Base-by-base conservation (phyloP, 2,329 filamentous ascomycete genomes). In the Xylaria sp. region DNA sequence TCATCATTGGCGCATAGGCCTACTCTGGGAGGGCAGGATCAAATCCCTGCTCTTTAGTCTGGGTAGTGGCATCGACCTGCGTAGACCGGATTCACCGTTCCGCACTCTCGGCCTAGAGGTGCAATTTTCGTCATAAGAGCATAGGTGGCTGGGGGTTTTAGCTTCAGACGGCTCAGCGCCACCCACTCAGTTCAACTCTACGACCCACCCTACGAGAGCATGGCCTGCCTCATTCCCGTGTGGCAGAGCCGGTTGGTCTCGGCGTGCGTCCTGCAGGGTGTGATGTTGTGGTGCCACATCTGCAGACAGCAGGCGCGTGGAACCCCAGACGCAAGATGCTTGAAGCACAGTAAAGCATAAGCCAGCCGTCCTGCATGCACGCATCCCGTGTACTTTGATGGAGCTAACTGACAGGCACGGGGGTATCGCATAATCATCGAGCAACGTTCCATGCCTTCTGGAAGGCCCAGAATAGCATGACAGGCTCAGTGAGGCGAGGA, bases 1-100 rank as follows among this genome's bases (percentile, higher is more conserved):
- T 78, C 94, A 98, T 82, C 92, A 94, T 73, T 90, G 94, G 83
- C 91, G 91, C 72, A 89, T 98, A 63, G 93, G 94, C 0, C 80
- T 98, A 60, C 82, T 98, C 25, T 99, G 96, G 95, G 95, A 98
- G 80, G 94, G 95, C 1, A 88, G 94, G 64, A 88, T 97, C 69
- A 97, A 98, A 83, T 95, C 97, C 73, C 83, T 99, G 68, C 86
- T 99, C 66, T 97, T 98, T 79, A 97, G 94, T 75, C 86, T 97
- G 51, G 96, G 96, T 10, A 93, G 94, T 66, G 93, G 90, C 60
- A 89, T 99, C 65, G 94, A 97, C 78, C 85, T 96, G 76, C 90
- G 89, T 76, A 89, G 88, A 76, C 85, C 90, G 72, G 92, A 94
- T 78, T 91, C 92, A 76, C 91, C 93, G 48, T 92, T 96, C 77